Conservation (phyloP, 768 basidiomycete genomes). For the button mushroom (Agaricus bisporus) region DNA sequence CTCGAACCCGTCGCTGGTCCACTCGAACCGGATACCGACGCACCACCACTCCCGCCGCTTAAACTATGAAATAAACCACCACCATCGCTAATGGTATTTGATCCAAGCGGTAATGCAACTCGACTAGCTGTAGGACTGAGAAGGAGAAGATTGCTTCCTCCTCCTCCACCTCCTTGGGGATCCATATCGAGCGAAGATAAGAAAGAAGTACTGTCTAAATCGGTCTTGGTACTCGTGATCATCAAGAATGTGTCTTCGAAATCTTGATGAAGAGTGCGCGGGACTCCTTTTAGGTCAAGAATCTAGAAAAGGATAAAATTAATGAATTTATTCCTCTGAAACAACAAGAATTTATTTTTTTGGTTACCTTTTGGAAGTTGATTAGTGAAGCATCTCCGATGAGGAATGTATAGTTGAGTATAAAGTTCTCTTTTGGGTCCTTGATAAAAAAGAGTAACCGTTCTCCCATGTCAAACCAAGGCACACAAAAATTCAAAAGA, state of each 20-base stretch:
- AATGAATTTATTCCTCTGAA: neutral
- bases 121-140: conserved; percentile 62
- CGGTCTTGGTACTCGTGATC: conserved; percentile 86
- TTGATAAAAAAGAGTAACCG: conserved; percentile 20
- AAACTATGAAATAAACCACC: conserved; percentile 56
- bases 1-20: conserved; percentile 62
- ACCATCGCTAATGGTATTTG: conserved; percentile 37
- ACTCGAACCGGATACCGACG: conserved; percentile 30
- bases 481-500: neutral
- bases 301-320: conserved; percentile 50
- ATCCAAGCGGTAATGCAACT: conserved; percentile 44
- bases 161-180: conserved; percentile 35
- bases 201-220: conserved; percentile 88
- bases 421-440: conserved; percentile 92
- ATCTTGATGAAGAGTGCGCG: conserved; percentile 78
- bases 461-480: too few relatives aligned
- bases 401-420: conserved; percentile 90
- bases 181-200: conserved; percentile 96
- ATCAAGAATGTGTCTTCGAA: conserved; percentile 89
- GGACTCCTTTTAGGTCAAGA: conserved; percentile 90
- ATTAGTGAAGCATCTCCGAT: conserved; percentile 93
- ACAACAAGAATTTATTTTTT: neutral
- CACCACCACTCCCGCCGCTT: conserved; percentile 40
- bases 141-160: conserved; percentile 37
- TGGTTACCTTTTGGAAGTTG: conserved; percentile 91